Evolutionary conservation across 2,329 filamentous ascomycete species (phyloP), one percentile per base, ranked within the genome.

Genomic region (Aspergillus hortae): DNA sequence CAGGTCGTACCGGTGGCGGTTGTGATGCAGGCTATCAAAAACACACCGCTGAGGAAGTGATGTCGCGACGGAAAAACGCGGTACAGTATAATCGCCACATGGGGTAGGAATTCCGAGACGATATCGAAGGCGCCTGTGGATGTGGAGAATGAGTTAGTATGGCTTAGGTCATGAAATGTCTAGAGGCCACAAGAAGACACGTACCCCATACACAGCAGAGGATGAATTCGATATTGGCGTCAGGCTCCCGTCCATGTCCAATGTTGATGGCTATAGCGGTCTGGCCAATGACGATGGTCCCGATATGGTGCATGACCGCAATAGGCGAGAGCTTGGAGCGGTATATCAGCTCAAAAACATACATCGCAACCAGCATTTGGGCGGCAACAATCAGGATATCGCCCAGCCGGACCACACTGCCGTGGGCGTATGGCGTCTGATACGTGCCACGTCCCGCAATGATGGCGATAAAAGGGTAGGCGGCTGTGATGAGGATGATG

Each of bases 91-190:
- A 78, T 76, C 15, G 74, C 70, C 14, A 76, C 51, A 25, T 77
- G 75, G 0, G 75, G 75, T 56, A 75, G 72, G 53, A 77, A 73
- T 57, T 78, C 76, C 17, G 72, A 74, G 10, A 77, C 56, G 10
- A 76, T 71, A 51, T 77, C 74, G 54, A 78, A 78, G 12, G 72
- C 71, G 19, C 75, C 75, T 77, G n/a, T n/a, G n/a, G n/a, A n/a
- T n/a, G n/a, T n/a, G 38, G 9, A 38, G 17, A 27, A 25, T 30
- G 15, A 14, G 0, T 17, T 33, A 11, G 11, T 2, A 23, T 23
- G 23, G 6, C 23, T 23, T 23, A 23, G 1, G 23, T 23, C 23
- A 5, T 23, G 6, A 6, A 23, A 1, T 23, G 23, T 23, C 23
- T 23, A 23, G 23, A 23, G 2, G 6, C 6, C 23, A 5, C 23